Evolutionary conservation across 225 moss, liverwort and hornwort genomes (phyloP).

Genomic region (Sphagnum contortum): DNA sequence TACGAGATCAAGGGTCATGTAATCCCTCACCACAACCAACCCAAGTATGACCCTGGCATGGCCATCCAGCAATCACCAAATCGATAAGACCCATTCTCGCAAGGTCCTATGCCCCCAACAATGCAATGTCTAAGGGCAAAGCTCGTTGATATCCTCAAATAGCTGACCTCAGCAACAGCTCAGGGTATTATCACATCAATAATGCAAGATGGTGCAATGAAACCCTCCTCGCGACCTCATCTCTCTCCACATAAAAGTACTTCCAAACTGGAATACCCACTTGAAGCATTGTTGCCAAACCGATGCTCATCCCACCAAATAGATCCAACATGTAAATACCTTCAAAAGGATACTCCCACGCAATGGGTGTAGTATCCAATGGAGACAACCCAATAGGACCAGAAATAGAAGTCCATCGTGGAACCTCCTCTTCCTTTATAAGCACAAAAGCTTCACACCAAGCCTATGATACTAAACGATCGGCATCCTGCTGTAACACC

Average conservation of each 20-base stretch:
- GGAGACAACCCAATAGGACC: too few species aligned
- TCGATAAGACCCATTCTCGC: neutral
- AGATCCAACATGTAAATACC: neutral
- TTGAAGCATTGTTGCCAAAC: neutral
- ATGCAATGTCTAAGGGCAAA: neutral
- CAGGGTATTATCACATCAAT: neutral
- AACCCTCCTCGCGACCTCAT: neutral
- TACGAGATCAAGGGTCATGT: neutral
- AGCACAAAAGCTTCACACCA: too few species aligned
- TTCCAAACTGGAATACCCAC: neutral
- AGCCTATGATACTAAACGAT: too few species aligned
- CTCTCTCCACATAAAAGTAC: constrained; percentile 2
- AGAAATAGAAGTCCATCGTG: too few species aligned
- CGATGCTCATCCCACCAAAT: neutral
- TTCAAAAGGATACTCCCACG: neutral
- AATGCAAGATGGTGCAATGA: neutral
- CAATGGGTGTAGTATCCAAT: neutral
- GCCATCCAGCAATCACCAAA: constrained; percentile 4
- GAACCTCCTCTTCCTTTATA: too few species aligned
- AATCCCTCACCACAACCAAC: constrained; percentile 3
- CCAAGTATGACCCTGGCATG: neutral
- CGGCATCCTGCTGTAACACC: too few species aligned
- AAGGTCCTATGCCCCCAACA: constrained; percentile 1
- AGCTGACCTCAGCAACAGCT: neutral
- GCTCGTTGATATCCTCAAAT: neutral